These are phyloP conservation scores for Nothopassalora personata DNA, from an alignment of 2,329 filamentous ascomycete genomes.

Conservation along the genomic window DNA sequence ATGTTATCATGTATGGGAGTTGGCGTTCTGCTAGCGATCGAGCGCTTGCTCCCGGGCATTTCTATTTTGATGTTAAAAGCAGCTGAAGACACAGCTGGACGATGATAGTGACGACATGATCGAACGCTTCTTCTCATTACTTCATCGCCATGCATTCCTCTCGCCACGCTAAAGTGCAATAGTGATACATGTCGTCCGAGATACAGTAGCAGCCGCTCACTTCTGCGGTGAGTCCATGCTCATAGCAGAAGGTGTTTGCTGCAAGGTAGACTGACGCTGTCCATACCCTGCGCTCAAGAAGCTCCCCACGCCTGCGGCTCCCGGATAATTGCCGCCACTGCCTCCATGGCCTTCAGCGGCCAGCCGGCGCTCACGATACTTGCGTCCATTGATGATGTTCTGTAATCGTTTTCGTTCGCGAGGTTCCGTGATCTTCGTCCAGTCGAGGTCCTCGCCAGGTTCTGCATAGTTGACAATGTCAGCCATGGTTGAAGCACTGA, in stretches of 20 bases:
- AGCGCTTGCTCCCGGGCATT: neutral
- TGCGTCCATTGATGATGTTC: slow-evolving; percentile 38
- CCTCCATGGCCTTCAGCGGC: slow-evolving; percentile 33
- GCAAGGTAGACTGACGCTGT: slow-evolving; percentile 11
- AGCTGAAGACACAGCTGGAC: neutral
- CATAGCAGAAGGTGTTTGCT: neutral
- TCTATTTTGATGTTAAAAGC: neutral
- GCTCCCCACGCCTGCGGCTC: slow-evolving; percentile 28
- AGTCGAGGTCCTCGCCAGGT: slow-evolving; percentile 37
- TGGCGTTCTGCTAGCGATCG: neutral
- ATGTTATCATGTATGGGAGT: neutral
- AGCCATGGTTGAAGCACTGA: slow-evolving; percentile 30
- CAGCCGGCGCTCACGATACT: slow-evolving; percentile 35
- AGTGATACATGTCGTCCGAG: neutral
- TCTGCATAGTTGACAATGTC: slow-evolving; percentile 36
- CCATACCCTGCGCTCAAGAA: slow-evolving; percentile 26
- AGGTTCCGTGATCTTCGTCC: slow-evolving; percentile 36
- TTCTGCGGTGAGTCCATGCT: neutral
- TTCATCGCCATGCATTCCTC: neutral
- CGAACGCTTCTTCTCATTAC: neutral
- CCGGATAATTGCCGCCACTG: slow-evolving; percentile 33
- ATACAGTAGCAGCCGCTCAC: neutral
- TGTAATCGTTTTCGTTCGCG: slow-evolving; percentile 35
- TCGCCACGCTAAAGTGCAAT: neutral
- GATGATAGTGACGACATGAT: neutral